Evolutionary conservation across 495 filamentous ascomycete species (phyloP).

Genomic region (Penicillium steckii): DNA sequence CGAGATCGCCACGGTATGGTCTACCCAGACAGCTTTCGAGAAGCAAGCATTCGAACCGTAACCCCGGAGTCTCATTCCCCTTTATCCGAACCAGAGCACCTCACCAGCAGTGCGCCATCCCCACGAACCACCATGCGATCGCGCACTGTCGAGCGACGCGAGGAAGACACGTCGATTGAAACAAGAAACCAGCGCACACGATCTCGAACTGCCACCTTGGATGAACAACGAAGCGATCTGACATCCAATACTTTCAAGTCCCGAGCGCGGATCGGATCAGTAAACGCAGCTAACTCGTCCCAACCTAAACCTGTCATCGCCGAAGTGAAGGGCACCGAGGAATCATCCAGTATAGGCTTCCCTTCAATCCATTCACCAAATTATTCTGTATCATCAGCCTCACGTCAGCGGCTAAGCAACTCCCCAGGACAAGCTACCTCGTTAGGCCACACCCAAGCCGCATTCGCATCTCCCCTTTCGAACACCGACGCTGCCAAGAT

Average conservation of each 20-base stretch:
- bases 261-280: slow-evolving; percentile 45
- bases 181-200: slow-evolving; percentile 41
- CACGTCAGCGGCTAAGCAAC: slow-evolving; percentile 46
- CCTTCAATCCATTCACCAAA: slow-evolving; percentile 50
- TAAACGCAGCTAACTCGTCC: slow-evolving; percentile 39
- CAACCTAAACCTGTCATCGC: slow-evolving; percentile 23
- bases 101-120: slow-evolving; percentile 38
- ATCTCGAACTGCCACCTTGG: slow-evolving; percentile 49
- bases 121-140: slow-evolving; percentile 41
- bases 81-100: slow-evolving; percentile 39
- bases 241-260: slow-evolving; percentile 36
- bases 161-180: slow-evolving; percentile 35
- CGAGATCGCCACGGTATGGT: slow-evolving; percentile 53
- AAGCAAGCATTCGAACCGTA: slow-evolving; percentile 47
- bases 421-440: slow-evolving; percentile 34
- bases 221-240: slow-evolving; percentile 46
- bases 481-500: slow-evolving; percentile 51
- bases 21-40: slow-evolving; percentile 52
- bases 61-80: slow-evolving; percentile 49
- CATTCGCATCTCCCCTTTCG: slow-evolving; percentile 55
- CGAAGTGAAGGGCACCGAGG: slow-evolving; percentile 23
- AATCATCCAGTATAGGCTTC: slow-evolving; percentile 47
- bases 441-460: slow-evolving; percentile 32
- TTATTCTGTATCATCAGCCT: slow-evolving; percentile 27
- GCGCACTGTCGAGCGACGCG: slow-evolving; percentile 30